A percentile compares a stretch with the other conserved stretches of the same genome.
Conservation (phyloP, 495 filamentous ascomycete species). For the Staphylotrichum longicolle region DNA sequence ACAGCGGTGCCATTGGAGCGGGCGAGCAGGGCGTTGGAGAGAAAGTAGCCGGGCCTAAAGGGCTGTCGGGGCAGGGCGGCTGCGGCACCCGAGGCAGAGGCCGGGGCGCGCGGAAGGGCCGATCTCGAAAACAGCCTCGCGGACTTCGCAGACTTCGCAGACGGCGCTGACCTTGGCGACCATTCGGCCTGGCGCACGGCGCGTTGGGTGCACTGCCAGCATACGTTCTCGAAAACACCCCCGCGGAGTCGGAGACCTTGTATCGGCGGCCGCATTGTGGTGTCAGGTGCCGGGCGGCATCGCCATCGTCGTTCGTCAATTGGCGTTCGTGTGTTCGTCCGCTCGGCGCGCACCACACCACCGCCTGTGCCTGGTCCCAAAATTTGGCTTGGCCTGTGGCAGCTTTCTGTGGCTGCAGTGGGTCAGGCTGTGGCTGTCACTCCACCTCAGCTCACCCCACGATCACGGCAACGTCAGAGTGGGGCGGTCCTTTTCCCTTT, state of each 20-base stretch:
- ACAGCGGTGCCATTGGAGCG: constrained; percentile 29
- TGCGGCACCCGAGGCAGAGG: constrained; percentile 3
- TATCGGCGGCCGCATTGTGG: constrained; percentile 37
- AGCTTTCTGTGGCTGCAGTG: constrained; percentile 15
- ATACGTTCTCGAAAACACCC: constrained; percentile 28
- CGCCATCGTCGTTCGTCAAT: constrained; percentile 33
- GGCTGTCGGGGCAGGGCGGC: constrained; percentile 24
- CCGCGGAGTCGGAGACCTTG: constrained; percentile 22
- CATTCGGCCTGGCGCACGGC: constrained; percentile 21
- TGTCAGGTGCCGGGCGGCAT: constrained; percentile 31
- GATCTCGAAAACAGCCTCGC: constrained; percentile 30
- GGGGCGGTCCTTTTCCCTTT: no score
- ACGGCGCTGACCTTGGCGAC: background rate
- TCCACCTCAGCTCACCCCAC: background rate
- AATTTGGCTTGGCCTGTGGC: constrained; percentile 10
- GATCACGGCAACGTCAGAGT: no score
- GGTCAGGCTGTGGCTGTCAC: background rate
- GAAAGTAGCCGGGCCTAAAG: constrained; percentile 42
- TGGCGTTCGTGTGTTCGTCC: constrained; percentile 9
- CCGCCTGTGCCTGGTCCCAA: background rate
- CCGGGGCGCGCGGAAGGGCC: constrained; percentile 23
- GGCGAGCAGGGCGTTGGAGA: constrained; percentile 40
- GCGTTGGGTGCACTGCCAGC: constrained; percentile 32
- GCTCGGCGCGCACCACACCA: background rate
- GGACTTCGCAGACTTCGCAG: no score